These are phyloP conservation scores for Angophora floribunda DNA, from an alignment of 345 rosid species.

Conservation along the genomic window DNA sequence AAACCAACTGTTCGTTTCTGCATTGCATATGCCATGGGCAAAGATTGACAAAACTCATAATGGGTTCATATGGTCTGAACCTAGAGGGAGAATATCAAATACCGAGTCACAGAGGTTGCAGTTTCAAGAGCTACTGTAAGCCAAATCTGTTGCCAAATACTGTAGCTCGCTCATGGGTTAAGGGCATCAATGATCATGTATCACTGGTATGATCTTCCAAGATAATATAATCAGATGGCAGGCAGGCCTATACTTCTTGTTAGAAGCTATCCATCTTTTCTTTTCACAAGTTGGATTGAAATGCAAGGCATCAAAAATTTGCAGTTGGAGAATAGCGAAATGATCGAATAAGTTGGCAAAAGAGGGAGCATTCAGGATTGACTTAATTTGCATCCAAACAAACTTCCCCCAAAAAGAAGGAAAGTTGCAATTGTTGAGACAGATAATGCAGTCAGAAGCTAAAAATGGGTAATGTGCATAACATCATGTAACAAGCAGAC, in stretches of 20 bases:
- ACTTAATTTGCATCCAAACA: background rate
- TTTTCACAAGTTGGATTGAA: background rate
- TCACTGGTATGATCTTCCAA: background rate
- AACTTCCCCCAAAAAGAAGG: background rate
- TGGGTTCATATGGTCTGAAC: background rate
- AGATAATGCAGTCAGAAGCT: background rate
- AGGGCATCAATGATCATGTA: background rate
- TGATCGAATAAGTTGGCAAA: background rate
- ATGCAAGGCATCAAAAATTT: background rate
- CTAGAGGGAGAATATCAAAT: background rate
- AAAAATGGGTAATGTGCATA: background rate
- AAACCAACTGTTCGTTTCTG: background rate
- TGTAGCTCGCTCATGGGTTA: background rate
- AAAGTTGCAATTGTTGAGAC: background rate
- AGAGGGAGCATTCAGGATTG: background rate
- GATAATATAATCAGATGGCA: background rate
- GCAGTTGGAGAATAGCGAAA: background rate
- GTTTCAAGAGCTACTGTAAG: background rate
- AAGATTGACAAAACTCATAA: background rate
- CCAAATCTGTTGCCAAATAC: background rate
- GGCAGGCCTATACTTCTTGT: background rate
- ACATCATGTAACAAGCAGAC: background rate
- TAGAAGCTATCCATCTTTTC: background rate
- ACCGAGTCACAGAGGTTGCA: background rate
- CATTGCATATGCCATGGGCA: background rate